These are phyloP conservation scores for Podaxis rugospora DNA, from an alignment of 768 basidiomycete species.

Conservation along the genomic window DNA sequence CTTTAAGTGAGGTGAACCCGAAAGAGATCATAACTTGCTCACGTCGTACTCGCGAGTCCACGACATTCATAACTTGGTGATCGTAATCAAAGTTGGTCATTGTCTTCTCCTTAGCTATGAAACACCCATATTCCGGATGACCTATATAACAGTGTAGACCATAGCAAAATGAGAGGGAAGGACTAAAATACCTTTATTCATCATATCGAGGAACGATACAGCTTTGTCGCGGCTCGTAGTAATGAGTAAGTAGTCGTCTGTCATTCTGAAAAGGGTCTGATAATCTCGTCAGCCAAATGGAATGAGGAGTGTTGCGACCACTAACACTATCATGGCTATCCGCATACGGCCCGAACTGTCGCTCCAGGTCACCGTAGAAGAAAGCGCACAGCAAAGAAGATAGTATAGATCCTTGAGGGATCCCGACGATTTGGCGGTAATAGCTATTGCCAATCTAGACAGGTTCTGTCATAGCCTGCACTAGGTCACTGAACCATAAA, in stretches of 20 bases:
- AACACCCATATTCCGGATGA: constrained; percentile 93
- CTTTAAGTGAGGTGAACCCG: background rate
- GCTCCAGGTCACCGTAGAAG: constrained; percentile 92
- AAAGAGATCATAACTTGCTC: background rate
- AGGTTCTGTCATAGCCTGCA: background rate
- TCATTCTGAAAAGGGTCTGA: constrained; percentile 75
- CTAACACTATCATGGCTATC: constrained; percentile 61
- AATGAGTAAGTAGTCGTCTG: constrained; percentile 95
- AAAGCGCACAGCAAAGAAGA: constrained; percentile 91
- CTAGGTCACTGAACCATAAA: background rate
- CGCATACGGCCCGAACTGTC: constrained; percentile 45
- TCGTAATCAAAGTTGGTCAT: constrained; percentile 79
- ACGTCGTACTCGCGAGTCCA: constrained; percentile 36
- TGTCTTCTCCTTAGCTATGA: constrained; percentile 85
- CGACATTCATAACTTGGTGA: constrained; percentile 47
- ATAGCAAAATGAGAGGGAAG: background rate
- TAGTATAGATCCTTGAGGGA: constrained; percentile 97
- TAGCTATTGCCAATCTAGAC: constrained; percentile 73
- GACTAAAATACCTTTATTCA: constrained; percentile 57
- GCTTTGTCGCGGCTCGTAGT: constrained; percentile 65
- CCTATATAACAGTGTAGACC: constrained; percentile 34
- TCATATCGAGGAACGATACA: constrained; percentile 61
- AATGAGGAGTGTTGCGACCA: constrained; percentile 1
- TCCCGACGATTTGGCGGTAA: constrained; percentile 88
- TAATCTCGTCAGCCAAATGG: background rate